Percentiles rank a stretch among this genome's conserved stretches.
These are phyloP conservation scores for Dactylonectria macrodidyma DNA, from an alignment of 2,329 filamentous ascomycete species.

Conservation along the genomic window DNA sequence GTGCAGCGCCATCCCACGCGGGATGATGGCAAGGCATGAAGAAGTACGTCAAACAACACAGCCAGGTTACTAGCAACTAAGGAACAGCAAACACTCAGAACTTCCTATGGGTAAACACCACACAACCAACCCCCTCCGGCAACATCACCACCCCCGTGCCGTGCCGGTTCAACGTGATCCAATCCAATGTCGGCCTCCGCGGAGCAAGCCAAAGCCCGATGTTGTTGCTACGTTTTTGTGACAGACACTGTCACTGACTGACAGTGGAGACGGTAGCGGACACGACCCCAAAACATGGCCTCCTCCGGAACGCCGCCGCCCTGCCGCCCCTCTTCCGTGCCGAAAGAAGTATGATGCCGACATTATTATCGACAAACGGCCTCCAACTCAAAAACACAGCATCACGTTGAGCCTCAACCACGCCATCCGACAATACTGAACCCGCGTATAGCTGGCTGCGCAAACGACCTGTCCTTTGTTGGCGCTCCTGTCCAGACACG, in stretches of 20 bases:
- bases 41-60: neutral
- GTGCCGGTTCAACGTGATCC: neutral
- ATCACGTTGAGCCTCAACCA: constrained; percentile 12
- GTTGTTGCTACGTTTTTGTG: neutral
- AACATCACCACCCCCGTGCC: neutral
- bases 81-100: neutral
- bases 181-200: neutral
- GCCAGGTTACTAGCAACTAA: neutral
- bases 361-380: constrained; percentile 1
- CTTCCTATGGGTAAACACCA: no score
- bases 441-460: constrained; percentile 24
- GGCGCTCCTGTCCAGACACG: constrained; percentile 18
- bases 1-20: neutral
- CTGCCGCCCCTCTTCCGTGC: neutral
- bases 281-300: neutral
- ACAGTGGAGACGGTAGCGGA: constrained; percentile 5
- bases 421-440: constrained; percentile 2
- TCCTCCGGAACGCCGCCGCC: constrained; percentile 1
- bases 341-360: constrained; percentile 20
- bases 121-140: neutral
- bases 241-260: neutral
- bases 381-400: neutral
- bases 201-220: neutral
- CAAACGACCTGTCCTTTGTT: neutral
- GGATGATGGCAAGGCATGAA: neutral